Evolutionary conservation across 208 protist genomes (phyloP).

Genomic region (Phytomonas sp.): DNA sequence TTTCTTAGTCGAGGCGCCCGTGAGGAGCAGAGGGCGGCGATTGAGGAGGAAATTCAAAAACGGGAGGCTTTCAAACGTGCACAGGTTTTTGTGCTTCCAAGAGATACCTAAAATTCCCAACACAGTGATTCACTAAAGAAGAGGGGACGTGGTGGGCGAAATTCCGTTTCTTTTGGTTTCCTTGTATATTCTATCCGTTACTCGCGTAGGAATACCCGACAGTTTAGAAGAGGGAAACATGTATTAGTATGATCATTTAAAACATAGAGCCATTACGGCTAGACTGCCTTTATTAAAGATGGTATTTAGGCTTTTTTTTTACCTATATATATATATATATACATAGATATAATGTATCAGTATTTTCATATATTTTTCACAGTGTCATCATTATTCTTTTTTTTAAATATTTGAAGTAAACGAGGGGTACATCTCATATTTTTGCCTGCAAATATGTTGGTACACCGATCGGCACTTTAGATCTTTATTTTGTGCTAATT

Average conservation of each 20-base stretch:
- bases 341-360: slow-evolving; percentile 7
- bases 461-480: background rate
- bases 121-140: background rate
- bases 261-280: background rate
- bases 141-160: background rate
- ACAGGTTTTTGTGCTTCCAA: background rate
- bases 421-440: background rate
- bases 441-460: background rate
- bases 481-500: slow-evolving; percentile 2
- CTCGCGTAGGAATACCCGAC: background rate
- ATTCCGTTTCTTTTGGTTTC: background rate
- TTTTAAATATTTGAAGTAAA: slow-evolving; percentile 1
- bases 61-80: background rate
- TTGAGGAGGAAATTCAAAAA: background rate
- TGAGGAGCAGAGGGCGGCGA: background rate
- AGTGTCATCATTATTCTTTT: slow-evolving; percentile 11
- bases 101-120: background rate
- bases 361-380: background rate
- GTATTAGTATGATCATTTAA: slow-evolving; percentile 7
- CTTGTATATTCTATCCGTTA: slow-evolving; percentile 5
- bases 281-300: slow-evolving; percentile 1
- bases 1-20: background rate
- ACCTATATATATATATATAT: slow-evolving; percentile 3
- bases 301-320: slow-evolving; percentile 7
- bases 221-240: background rate